phyloP scores from a whole-genome alignment of 768 basidiomycete genomes.

The Lactarius hatsudake region DNA sequence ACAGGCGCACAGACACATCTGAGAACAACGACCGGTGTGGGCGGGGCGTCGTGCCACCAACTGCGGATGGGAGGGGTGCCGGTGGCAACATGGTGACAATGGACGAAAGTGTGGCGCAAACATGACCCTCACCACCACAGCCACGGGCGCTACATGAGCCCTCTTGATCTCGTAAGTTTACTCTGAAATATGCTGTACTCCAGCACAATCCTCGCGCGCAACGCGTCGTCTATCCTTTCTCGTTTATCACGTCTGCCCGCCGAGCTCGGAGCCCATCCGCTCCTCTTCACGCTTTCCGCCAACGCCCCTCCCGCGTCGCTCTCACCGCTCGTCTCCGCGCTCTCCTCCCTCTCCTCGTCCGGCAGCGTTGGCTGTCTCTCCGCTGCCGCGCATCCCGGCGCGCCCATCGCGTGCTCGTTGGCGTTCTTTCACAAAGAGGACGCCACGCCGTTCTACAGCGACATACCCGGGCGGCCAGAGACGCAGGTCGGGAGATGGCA shows the following conservation, averaged over 20 bases:
- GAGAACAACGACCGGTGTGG: no score
- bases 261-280: conserved; percentile 31
- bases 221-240: conserved; percentile 13
- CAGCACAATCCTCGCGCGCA: conserved; percentile 24
- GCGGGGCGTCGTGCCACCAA: neutral
- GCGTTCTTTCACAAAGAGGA: conserved; percentile 47
- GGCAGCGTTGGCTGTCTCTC: conserved; percentile 62
- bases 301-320: conserved; percentile 39
- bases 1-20: no score
- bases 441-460: conserved; percentile 57
- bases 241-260: conserved; percentile 20
- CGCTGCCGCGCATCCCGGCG: conserved; percentile 38
- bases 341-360: conserved; percentile 28
- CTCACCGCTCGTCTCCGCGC: conserved; percentile 32
- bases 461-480: conserved; percentile 54
- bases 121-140: no score
- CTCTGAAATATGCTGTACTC: conserved; percentile 10
- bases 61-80: neutral
- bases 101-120: neutral
- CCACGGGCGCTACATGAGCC: neutral
- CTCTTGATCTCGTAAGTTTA: no score
- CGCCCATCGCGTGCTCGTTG: conserved; percentile 51
- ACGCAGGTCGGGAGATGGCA: conserved; percentile 74
- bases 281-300: conserved; percentile 52
- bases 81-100: neutral